Conservation (phyloP, 2,329 filamentous ascomycete species). For the Neonectria neomacrospora region DNA sequence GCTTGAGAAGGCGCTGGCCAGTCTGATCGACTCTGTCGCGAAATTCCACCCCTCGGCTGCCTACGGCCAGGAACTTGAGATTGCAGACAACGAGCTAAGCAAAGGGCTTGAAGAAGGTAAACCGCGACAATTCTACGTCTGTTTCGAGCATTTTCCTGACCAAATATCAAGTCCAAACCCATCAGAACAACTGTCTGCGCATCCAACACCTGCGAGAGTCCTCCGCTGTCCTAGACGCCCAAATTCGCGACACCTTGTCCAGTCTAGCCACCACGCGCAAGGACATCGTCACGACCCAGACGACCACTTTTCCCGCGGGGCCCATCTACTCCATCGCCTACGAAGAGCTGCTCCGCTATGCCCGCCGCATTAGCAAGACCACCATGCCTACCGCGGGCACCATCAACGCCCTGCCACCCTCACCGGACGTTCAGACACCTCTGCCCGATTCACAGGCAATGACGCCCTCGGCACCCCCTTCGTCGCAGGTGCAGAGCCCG, state of each 20-base stretch:
- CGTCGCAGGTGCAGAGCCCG: constrained; percentile 50
- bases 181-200: constrained; percentile 79
- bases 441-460: constrained; percentile 46
- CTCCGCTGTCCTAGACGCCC: constrained; percentile 72
- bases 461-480: constrained; percentile 49
- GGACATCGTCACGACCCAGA: constrained; percentile 73
- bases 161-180: constrained; percentile 67
- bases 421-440: constrained; percentile 48
- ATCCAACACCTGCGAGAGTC: constrained; percentile 76
- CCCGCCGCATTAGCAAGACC: constrained; percentile 81
- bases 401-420: constrained; percentile 52
- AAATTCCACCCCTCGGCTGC: constrained; percentile 81
- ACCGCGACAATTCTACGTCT: background rate
- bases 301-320: constrained; percentile 64
- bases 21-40: constrained; percentile 80
- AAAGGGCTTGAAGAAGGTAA: constrained; percentile 73
- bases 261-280: constrained; percentile 78
- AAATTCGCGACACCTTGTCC: constrained; percentile 76
- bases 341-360: constrained; percentile 79
- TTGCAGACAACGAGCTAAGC: constrained; percentile 75
- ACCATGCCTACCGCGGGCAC: constrained; percentile 75
- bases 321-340: constrained; percentile 71
- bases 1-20: constrained; percentile 73
- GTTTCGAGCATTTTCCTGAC: constrained; percentile 17
- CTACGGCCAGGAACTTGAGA: constrained; percentile 75